Percentiles rank a stretch among this genome's conserved stretches.
These are phyloP conservation scores for Cercospora citrullina DNA, from an alignment of 2,329 filamentous ascomycete genomes.

Conservation along the genomic window DNA sequence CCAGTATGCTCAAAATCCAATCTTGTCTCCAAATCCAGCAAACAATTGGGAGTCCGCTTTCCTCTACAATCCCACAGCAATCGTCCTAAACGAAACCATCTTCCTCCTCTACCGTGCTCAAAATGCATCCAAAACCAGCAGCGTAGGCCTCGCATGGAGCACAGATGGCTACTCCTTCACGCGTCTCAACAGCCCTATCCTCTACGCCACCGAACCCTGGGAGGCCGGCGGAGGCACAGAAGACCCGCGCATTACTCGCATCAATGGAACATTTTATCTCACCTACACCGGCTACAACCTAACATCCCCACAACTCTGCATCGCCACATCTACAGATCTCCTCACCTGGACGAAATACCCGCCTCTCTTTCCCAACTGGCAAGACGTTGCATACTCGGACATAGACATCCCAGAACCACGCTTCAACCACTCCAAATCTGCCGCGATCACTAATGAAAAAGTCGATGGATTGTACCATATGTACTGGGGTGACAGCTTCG, in stretches of 20 bases:
- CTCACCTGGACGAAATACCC: conserved; percentile 40
- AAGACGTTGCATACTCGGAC: conserved; percentile 28
- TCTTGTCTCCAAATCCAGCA: conserved; percentile 25
- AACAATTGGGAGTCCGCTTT: conserved; percentile 36
- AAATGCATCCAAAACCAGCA: conserved; percentile 37
- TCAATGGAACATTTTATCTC: conserved; percentile 43
- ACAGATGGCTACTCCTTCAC: conserved; percentile 41
- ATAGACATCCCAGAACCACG: conserved; percentile 26
- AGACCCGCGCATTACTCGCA: conserved; percentile 41
- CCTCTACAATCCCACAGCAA: conserved; percentile 37
- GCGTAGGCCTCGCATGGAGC: conserved; percentile 43
- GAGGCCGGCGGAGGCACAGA: conserved; percentile 40
- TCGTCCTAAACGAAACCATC: conserved; percentile 36
- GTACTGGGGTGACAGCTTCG: conserved; percentile 39
- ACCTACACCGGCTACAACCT: conserved; percentile 42
- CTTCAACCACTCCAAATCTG: conserved; percentile 30
- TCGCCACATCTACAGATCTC: conserved; percentile 42
- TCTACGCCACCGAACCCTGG: conserved; percentile 39
- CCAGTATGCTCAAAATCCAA: conserved; percentile 33
- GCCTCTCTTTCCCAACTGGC: conserved; percentile 35
- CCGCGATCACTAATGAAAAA: conserved; percentile 37
- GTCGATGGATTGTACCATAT: conserved; percentile 40
- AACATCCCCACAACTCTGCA: conserved; percentile 38
- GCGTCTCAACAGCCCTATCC: conserved; percentile 37
- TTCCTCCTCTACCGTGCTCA: conserved; percentile 43